Evolutionary conservation across 2,329 filamentous ascomycete species (phyloP).

Genomic region (Plectosphaerella sp.): DNA sequence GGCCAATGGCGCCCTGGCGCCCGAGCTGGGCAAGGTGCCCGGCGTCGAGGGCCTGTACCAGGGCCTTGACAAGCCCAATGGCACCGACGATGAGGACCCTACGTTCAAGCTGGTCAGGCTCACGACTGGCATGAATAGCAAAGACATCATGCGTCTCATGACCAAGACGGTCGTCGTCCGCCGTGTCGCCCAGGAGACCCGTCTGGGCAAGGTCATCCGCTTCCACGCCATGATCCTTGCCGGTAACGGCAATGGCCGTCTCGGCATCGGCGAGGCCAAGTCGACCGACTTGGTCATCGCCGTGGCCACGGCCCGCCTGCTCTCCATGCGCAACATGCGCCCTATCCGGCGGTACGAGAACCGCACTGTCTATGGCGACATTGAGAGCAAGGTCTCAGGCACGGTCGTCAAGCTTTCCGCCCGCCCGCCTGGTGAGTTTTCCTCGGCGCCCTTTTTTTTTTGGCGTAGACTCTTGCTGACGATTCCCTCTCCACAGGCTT

Average conservation of each 20-base stretch:
- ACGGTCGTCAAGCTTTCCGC: slow-evolving; percentile 77
- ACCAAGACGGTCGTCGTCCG: slow-evolving; percentile 72
- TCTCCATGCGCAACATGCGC: slow-evolving; percentile 87
- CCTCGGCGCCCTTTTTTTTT: not conserved
- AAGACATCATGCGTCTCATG: slow-evolving; percentile 50
- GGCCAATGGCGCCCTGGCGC: slow-evolving; percentile 41
- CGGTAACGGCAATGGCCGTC: slow-evolving; percentile 78
- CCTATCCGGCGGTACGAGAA: slow-evolving; percentile 90
- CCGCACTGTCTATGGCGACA: slow-evolving; percentile 83
- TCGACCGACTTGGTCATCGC: slow-evolving; percentile 69
- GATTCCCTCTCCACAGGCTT: slow-evolving; percentile 59
- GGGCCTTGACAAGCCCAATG: slow-evolving; percentile 41
- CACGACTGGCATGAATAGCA: slow-evolving; percentile 48
- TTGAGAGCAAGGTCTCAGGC: slow-evolving; percentile 82
- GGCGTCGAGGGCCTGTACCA: slow-evolving; percentile 50
- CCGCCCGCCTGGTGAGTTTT: slow-evolving; percentile 75
- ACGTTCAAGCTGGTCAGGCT: slow-evolving; percentile 48
- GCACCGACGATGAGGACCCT: slow-evolving; percentile 46
- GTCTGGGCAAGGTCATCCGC: slow-evolving; percentile 87
- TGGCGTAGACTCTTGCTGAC: not conserved
- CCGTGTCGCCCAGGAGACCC: slow-evolving; percentile 84
- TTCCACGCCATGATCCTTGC: slow-evolving; percentile 74
- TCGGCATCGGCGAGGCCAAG: slow-evolving; percentile 90
- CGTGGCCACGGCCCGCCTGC: slow-evolving; percentile 66
- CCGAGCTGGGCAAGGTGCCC: slow-evolving; percentile 46